Percentiles rank a stretch among this genome's conserved stretches.
Evolutionary conservation across 1,284 basidiomycete species (phyloP).

Genomic region (Fomitopsis betulina): DNA sequence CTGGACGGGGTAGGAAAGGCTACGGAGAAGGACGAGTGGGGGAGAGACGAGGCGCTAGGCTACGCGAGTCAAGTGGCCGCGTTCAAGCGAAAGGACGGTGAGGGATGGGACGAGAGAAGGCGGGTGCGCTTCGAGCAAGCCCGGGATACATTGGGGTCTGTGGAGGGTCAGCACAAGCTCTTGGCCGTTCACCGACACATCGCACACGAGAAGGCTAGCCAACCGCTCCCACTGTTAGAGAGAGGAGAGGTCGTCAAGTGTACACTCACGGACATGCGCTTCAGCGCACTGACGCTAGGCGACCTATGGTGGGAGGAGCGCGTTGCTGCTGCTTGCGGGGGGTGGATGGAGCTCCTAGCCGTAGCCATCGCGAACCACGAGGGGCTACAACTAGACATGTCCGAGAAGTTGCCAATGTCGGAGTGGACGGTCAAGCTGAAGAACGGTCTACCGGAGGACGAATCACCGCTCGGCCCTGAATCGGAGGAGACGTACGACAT

Average conservation of each 20-base stretch:
- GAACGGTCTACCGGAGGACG: background rate
- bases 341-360: constrained; percentile 59
- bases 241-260: constrained; percentile 49
- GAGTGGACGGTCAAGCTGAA: constrained; percentile 24
- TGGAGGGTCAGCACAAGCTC: constrained; percentile 41
- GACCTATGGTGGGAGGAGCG: constrained; percentile 70
- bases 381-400: constrained; percentile 15
- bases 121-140: constrained; percentile 31
- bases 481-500: background rate
- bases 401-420: background rate
- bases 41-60: constrained; percentile 55
- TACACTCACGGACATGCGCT: constrained; percentile 49
- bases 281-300: constrained; percentile 47
- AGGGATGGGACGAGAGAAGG: constrained; percentile 25
- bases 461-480: background rate
- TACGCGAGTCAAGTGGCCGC: constrained; percentile 73
- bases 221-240: constrained; percentile 36
- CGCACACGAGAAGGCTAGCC: constrained; percentile 42
- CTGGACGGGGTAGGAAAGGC: constrained; percentile 53
- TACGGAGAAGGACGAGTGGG: constrained; percentile 60
- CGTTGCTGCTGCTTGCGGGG: constrained; percentile 60
- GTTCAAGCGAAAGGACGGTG: constrained; percentile 50
- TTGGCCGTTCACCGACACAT: constrained; percentile 47
- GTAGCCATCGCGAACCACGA: constrained; percentile 42
- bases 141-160: constrained; percentile 22